Evolutionary conservation across 306 rosid species (phyloP).

Genomic region (Casuarina equisetifolia): DNA sequence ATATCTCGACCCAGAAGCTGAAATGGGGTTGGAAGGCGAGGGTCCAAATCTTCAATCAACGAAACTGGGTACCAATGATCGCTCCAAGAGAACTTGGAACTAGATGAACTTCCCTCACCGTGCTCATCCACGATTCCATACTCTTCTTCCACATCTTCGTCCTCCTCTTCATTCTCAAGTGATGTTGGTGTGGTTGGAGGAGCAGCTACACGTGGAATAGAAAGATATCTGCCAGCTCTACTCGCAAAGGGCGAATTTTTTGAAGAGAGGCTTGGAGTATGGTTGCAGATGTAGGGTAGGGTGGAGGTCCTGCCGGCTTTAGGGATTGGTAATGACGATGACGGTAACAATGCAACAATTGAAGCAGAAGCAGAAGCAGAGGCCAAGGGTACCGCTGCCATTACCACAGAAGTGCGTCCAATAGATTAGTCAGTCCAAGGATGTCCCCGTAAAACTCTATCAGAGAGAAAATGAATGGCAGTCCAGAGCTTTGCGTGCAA

Average conservation of each 20-base stretch:
- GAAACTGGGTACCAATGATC: slow-evolving; percentile 99
- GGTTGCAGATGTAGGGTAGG: slow-evolving; percentile 36
- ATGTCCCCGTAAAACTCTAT: neutral
- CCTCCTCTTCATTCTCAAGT: slow-evolving; percentile 31
- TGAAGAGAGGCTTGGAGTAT: slow-evolving; percentile 12
- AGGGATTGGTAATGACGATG: slow-evolving; percentile 30
- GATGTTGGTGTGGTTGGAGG: slow-evolving; percentile 50
- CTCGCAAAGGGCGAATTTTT: slow-evolving; percentile 15
- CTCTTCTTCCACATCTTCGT: slow-evolving; percentile 16
- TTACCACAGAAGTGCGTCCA: slow-evolving; percentile 14
- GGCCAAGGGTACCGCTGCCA: slow-evolving; percentile 58
- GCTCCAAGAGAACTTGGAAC: slow-evolving; percentile 73
- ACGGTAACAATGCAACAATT: slow-evolving; percentile 23
- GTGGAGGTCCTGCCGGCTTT: slow-evolving; percentile 27
- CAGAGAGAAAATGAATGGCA: neutral
- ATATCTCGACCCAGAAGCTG: slow-evolving; percentile 93
- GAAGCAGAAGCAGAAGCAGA: slow-evolving; percentile 56
- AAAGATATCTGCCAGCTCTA: slow-evolving; percentile 21
- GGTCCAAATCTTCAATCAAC: slow-evolving; percentile 79
- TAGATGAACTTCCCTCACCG: slow-evolving; percentile 47
- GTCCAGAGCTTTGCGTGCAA: slow-evolving; percentile 50
- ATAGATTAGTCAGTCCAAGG: neutral
- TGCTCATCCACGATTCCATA: slow-evolving; percentile 41
- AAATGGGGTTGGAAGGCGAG: slow-evolving; percentile 73
- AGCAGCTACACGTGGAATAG: slow-evolving; percentile 57